Percentiles rank a stretch among this genome's conserved stretches.
phyloP scores from a whole-genome alignment of 805 yeast species.

The Blastobotrys chiropterorum region DNA sequence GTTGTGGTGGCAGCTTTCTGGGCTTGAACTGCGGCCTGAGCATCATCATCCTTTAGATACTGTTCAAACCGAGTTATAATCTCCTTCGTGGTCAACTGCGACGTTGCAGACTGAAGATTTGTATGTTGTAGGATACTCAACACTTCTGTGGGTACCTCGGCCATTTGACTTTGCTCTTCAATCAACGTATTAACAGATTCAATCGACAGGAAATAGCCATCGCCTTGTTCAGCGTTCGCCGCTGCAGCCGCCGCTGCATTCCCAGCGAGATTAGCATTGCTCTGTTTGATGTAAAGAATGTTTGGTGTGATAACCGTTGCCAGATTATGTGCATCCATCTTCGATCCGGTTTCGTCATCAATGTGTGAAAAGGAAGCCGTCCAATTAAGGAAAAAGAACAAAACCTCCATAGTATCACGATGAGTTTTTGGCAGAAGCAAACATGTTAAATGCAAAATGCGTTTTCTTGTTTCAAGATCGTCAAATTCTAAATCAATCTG shows the following conservation, averaged over 20 bases:
- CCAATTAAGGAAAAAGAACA: slow-evolving; percentile 85
- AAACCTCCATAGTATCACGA: slow-evolving; percentile 80
- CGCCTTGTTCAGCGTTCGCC: slow-evolving; percentile 22
- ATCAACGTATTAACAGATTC: slow-evolving; percentile 84
- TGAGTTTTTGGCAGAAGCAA: slow-evolving; percentile 75
- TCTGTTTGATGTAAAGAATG: slow-evolving; percentile 53
- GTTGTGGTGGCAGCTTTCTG: slow-evolving; percentile 2
- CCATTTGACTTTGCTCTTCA: slow-evolving; percentile 70
- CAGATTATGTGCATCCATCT: slow-evolving; percentile 92
- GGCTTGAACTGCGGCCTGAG: neutral
- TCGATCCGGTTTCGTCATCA: slow-evolving; percentile 85
- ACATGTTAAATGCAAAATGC: slow-evolving; percentile 57
- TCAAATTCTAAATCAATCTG: slow-evolving; percentile 31
- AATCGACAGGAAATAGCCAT: slow-evolving; percentile 71
- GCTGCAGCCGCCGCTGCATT: slow-evolving; percentile 11
- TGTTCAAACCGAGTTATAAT: slow-evolving; percentile 19
- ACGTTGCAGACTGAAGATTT: slow-evolving; percentile 22
- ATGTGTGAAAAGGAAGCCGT: slow-evolving; percentile 91
- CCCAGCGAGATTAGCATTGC: slow-evolving; percentile 14
- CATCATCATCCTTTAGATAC: slow-evolving; percentile 9
- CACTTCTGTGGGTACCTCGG: slow-evolving; percentile 67
- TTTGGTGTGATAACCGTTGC: slow-evolving; percentile 96
- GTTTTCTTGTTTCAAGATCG: slow-evolving; percentile 41
- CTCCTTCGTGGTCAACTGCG: slow-evolving; percentile 26
- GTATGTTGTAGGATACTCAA: slow-evolving; percentile 43